A percentile compares a stretch with the other conserved stretches of the same genome.
These are phyloP conservation scores for Calycina marina DNA, from an alignment of 2,329 filamentous ascomycete species.

Conservation along the genomic window DNA sequence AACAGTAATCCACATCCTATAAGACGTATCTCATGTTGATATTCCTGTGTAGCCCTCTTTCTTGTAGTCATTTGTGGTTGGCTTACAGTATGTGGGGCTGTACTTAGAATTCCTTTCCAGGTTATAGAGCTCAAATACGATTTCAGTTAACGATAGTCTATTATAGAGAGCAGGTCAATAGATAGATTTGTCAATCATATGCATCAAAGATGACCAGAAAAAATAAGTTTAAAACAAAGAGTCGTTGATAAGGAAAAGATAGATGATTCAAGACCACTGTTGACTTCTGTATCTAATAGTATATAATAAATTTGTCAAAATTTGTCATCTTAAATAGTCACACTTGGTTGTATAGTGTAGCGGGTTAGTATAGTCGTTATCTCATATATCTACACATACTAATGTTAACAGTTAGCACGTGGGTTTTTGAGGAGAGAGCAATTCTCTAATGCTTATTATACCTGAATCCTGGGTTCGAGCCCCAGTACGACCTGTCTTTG, in stretches of 20 bases:
- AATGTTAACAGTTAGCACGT: slow-evolving; percentile 23
- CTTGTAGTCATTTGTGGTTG: no score
- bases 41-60: no score
- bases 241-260: neutral
- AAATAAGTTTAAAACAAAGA: neutral
- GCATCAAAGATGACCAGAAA: neutral
- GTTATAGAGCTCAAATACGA: no score
- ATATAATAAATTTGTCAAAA: neutral
- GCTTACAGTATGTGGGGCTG: no score
- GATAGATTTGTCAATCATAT: neutral
- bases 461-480: slow-evolving; percentile 23
- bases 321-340: neutral
- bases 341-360: slow-evolving; percentile 19
- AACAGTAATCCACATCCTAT: no score
- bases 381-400: no score
- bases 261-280: neutral
- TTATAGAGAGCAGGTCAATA: neutral
- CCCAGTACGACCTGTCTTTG: slow-evolving; percentile 2
- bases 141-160: no score
- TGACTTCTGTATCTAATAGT: neutral
- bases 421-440: slow-evolving; percentile 28
- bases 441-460: slow-evolving; percentile 36
- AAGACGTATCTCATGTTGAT: no score
- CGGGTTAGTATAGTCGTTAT: no score
- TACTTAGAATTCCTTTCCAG: no score